These are phyloP conservation scores for Lenzites betulinus DNA, from an alignment of 768 basidiomycete genomes.

Conservation along the genomic window DNA sequence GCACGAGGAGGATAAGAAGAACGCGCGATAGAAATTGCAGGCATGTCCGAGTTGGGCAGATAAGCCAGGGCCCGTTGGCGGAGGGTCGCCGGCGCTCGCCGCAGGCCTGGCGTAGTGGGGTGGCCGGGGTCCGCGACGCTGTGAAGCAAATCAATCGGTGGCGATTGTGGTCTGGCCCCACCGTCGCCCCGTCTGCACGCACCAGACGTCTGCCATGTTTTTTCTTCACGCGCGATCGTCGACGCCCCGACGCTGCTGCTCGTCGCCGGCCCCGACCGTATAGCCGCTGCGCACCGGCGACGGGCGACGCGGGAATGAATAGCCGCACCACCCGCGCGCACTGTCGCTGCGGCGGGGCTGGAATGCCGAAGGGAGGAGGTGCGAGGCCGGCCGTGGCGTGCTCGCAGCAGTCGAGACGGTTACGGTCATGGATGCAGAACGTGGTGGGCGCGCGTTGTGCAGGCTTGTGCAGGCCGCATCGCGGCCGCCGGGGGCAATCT, in stretches of 20 bases:
- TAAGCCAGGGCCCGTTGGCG: too few relatives aligned
- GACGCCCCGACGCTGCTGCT: constrained; percentile 5
- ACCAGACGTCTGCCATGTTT: neutral
- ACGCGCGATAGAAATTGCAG: neutral
- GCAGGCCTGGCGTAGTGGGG: too few relatives aligned
- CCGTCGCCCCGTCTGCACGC: constrained; percentile 12
- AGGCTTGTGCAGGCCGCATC: constrained; percentile 12
- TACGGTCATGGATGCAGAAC: neutral
- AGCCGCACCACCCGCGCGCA: neutral
- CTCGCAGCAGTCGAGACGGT: neutral
- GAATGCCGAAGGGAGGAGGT: constrained; percentile 9
- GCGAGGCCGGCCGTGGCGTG: neutral
- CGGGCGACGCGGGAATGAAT: neutral
- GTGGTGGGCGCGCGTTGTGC: neutral
- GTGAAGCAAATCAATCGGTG: neutral
- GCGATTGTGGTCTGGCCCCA: neutral
- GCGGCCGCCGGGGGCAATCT: constrained; percentile 4
- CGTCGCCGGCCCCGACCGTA: neutral
- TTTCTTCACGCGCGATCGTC: neutral
- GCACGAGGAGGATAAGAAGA: constrained; percentile 16
- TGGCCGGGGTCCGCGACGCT: constrained; percentile 12
- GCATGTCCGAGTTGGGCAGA: constrained; percentile 2
- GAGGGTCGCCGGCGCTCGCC: too few relatives aligned
- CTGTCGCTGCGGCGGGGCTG: neutral
- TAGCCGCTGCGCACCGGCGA: neutral